Evolutionary conservation across 805 yeast species (phyloP), one percentile per base, ranked within the genome.

Genomic region (Metschnikowia gelsemii): DNA sequence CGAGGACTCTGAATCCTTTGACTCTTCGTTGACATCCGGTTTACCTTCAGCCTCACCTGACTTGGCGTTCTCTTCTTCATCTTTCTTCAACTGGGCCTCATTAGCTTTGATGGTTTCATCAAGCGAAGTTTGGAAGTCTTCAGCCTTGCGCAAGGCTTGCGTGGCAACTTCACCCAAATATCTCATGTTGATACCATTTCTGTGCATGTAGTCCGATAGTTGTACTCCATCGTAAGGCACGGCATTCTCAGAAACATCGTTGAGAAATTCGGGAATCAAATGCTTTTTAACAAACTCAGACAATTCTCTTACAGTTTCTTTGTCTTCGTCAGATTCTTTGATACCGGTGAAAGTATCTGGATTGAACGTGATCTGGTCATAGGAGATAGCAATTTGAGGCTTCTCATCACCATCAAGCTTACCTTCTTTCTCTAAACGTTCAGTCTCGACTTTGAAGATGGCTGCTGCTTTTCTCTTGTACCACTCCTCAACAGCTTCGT

Each of bases 401-500:
- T 76, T 71, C 27, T 64, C 62, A 31, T 66, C 64, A 19, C 67
- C 72, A 4, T 64, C 67, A 19, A 59, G 56, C 14, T 42, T 49
- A 4, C 61, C 68, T 37, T 64, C 66, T 42, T 60, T 56, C 40
- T 72, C 70, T 42, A 68, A 68, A 21, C 47, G 42, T 42, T 77
- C 80, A 31, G 80, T 68, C 54, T 78, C 79, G 1, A 58, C 64
- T 45, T 73, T 73, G 47, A 80, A 60, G 34, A 70, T 69, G 16
- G 67, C 70, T 12, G 84, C 76, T 2, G 84, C 75, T 57, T 82
- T 79, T 45, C 79, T 63, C 57, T 77, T 78, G 83, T 93, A 87
- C 96, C 96, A 91, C 54, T 82, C 87, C 52, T 82, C 91, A 35
- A 91, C 79, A 13, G 96, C 93, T 66, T 91, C 98, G 50, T 80